These are phyloP conservation scores for Ochromonas danica DNA, from an alignment of 108 stramenopile species.

Conservation along the genomic window DNA sequence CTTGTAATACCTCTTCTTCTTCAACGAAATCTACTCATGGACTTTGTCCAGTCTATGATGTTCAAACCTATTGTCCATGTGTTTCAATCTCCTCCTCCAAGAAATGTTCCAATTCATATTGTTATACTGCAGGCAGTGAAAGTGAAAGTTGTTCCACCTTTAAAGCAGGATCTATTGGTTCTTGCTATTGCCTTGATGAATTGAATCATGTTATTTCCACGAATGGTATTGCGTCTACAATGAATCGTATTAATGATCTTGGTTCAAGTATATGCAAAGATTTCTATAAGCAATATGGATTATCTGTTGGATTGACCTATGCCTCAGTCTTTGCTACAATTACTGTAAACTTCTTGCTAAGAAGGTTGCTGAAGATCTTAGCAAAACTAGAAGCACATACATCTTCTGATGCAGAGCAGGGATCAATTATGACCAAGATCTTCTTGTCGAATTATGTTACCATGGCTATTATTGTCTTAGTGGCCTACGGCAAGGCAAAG, in stretches of 20 bases:
- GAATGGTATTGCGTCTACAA: not conserved
- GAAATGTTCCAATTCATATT: not conserved
- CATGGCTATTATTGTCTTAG: constrained; percentile 21
- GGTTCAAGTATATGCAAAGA: not conserved
- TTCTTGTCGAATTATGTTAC: constrained; percentile 24
- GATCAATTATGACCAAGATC: constrained; percentile 18
- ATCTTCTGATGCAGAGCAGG: constrained; percentile 7
- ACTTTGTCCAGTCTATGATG: not conserved
- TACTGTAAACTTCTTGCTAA: constrained; percentile 1
- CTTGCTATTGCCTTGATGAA: constrained; percentile 19
- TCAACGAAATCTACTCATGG: not conserved
- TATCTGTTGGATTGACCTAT: constrained; percentile 2
- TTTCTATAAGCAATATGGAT: constrained; percentile 4
- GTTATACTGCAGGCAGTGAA: no score
- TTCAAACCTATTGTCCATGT: not conserved
- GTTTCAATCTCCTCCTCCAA: not conserved
- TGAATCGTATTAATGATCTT: not conserved
- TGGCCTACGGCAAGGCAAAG: constrained; percentile 20
- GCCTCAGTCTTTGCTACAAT: not conserved
- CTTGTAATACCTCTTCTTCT: not conserved
- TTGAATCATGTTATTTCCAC: not conserved
- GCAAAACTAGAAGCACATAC: not conserved
- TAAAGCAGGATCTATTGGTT: not conserved
- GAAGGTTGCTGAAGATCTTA: not conserved
- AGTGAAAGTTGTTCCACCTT: not conserved